phyloP scores from a whole-genome alignment of 495 filamentous ascomycete genomes.

The Entonaema liquescens region DNA sequence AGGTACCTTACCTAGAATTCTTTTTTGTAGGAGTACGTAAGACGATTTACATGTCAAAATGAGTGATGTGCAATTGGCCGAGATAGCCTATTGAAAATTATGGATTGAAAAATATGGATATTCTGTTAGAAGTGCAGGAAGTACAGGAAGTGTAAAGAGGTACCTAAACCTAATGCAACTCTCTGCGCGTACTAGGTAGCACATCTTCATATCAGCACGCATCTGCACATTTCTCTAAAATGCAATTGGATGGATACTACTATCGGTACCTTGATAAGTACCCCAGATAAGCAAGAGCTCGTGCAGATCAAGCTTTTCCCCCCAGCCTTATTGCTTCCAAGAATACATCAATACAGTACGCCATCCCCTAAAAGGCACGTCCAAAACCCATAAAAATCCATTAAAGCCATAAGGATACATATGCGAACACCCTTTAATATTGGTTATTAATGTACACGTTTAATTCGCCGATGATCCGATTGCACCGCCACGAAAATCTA shows the following conservation, averaged over 20 bases:
- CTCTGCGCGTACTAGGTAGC: too few species aligned
- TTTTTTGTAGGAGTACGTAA: neutral
- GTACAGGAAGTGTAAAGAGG: too few species aligned
- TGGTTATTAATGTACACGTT: neutral
- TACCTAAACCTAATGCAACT: too few species aligned
- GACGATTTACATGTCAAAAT: slow-evolving; percentile 8
- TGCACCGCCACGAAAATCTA: slow-evolving; percentile 25
- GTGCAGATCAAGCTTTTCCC: slow-evolving; percentile 5
- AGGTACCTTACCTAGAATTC: too few species aligned
- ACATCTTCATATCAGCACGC: neutral
- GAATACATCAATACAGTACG: neutral
- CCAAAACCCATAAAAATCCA: neutral
- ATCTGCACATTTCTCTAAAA: neutral
- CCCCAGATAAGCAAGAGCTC: neutral
- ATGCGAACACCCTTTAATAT: slow-evolving; percentile 32
- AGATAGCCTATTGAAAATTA: neutral
- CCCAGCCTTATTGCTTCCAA: slow-evolving; percentile 6
- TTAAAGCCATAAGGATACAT: slow-evolving; percentile 9
- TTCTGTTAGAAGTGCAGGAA: neutral
- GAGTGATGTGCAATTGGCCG: neutral
- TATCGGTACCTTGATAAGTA: neutral
- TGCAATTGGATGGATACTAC: neutral
- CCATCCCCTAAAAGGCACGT: slow-evolving; percentile 4
- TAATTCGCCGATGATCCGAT: slow-evolving; percentile 14
- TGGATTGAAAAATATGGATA: neutral